Evolutionary conservation across 2,329 filamentous ascomycete species (phyloP).

Genomic region (Leptographium flavum): DNA sequence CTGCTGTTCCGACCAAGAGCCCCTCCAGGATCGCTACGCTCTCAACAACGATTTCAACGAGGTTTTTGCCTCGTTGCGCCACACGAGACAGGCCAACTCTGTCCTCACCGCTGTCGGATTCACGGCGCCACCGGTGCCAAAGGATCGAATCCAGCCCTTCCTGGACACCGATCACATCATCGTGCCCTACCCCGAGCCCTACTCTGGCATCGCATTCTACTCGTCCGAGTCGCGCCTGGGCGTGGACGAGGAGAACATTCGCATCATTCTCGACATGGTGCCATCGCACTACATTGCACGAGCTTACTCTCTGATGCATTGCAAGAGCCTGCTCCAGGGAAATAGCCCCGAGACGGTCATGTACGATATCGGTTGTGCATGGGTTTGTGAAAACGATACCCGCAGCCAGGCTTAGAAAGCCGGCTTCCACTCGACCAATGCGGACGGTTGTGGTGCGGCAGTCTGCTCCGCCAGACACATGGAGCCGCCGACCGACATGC

Average conservation of each 20-base stretch:
- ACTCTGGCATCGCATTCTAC: too few relatives aligned
- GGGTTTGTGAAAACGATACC: not conserved
- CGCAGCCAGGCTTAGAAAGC: not conserved
- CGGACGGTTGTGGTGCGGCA: not conserved
- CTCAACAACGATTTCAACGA: not conserved
- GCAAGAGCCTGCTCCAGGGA: not conserved
- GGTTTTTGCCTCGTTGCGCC: not conserved
- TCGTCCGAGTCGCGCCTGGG: not conserved
- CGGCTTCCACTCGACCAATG: not conserved
- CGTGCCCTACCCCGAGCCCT: not conserved
- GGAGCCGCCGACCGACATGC: too few relatives aligned
- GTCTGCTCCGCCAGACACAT: not conserved
- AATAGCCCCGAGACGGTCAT: not conserved
- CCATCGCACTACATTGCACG: not conserved
- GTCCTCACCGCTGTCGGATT: not conserved
- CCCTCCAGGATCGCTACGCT: too few relatives aligned
- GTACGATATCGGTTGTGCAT: not conserved
- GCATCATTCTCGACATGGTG: not conserved
- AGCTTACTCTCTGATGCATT: not conserved
- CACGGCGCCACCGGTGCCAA: not conserved
- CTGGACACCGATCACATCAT: not conserved
- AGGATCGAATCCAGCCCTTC: not conserved
- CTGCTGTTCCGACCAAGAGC: not conserved
- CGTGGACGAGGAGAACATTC: not conserved
- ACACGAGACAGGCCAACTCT: not conserved